Percentiles rank a stretch among this genome's conserved stretches.
These are phyloP conservation scores for Silene conica DNA, from an alignment of 148 eudicot genomes.

Conservation along the genomic window DNA sequence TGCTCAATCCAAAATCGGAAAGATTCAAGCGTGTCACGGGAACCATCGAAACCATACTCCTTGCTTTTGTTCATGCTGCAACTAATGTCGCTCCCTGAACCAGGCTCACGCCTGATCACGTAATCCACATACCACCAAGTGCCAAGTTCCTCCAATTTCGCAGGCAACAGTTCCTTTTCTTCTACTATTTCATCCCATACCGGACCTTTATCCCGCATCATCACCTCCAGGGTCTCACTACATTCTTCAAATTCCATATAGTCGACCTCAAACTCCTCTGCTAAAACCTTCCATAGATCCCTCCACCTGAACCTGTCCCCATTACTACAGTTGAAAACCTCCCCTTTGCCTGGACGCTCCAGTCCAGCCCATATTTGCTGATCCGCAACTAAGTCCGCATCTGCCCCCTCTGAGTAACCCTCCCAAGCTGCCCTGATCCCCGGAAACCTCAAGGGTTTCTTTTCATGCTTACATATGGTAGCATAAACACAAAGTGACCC, in stretches of 20 bases:
- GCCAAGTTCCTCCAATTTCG: conserved; percentile 56
- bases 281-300: conserved; percentile 63
- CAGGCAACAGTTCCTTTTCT: conserved; percentile 41
- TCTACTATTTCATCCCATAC: conserved; percentile 70
- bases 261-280: conserved; percentile 52
- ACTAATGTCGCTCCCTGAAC: conserved; percentile 15
- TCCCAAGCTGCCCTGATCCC: conserved; percentile 57
- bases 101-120: conserved; percentile 26
- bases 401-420: conserved; percentile 51
- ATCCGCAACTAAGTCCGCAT: conserved; percentile 76
- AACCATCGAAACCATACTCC: conserved; percentile 61
- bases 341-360: conserved; percentile 50
- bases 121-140: conserved; percentile 59
- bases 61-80: conserved; percentile 64
- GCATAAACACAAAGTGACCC: conserved; percentile 71
- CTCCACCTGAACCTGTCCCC: conserved; percentile 76
- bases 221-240: conserved; percentile 36
- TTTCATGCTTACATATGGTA: conserved; percentile 63
- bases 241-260: conserved; percentile 41
- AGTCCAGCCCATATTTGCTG: conserved; percentile 77
- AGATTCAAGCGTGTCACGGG: conserved; percentile 47
- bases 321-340: conserved; percentile 65
- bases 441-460: conserved; percentile 51
- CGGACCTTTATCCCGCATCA: conserved; percentile 57
- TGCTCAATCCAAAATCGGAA: conserved; percentile 61